These are phyloP conservation scores for Aegle marmelos DNA, from an alignment of 345 rosid species.

Conservation along the genomic window DNA sequence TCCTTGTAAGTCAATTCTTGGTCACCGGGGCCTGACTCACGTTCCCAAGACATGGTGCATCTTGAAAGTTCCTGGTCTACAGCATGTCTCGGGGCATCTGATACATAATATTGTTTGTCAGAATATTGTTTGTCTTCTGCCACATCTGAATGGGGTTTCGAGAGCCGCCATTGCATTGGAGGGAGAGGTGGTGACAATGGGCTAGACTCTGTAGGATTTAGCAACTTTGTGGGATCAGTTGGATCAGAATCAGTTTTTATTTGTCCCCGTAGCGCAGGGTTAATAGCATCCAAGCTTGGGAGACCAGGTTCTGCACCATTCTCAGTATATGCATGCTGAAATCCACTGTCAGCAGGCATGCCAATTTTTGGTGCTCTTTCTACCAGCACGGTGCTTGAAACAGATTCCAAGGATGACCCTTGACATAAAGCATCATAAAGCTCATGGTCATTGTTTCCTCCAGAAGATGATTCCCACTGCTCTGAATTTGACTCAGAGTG, in stretches of 20 bases:
- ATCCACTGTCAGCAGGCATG: slow-evolving; percentile 15
- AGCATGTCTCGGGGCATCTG: slow-evolving; percentile 29
- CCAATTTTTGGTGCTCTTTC: slow-evolving; percentile 16
- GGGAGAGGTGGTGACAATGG: slow-evolving; percentile 77
- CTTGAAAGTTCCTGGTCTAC: slow-evolving; percentile 32
- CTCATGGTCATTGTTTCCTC: slow-evolving; percentile 43
- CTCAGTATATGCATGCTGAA: slow-evolving; percentile 20
- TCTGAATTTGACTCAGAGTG: slow-evolving; percentile 73
- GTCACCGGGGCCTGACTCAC: slow-evolving; percentile 30
- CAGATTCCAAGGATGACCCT: slow-evolving; percentile 35
- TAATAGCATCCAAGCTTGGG: slow-evolving; percentile 50
- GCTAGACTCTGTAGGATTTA: slow-evolving; percentile 29
- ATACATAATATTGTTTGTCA: slow-evolving; percentile 26
- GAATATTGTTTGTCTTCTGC: slow-evolving; percentile 33
- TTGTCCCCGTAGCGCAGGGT: slow-evolving; percentile 28
- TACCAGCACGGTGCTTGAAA: slow-evolving; percentile 35
- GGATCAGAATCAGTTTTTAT: slow-evolving; percentile 16
- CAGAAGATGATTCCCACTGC: slow-evolving; percentile 76
- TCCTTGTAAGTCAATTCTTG: slow-evolving; percentile 34
- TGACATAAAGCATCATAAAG: slow-evolving; percentile 40
- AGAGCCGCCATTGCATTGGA: slow-evolving; percentile 64
- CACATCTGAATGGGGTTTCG: slow-evolving; percentile 34
- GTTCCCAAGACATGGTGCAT: slow-evolving; percentile 32
- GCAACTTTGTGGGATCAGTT: slow-evolving; percentile 25
- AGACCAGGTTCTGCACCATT: slow-evolving; percentile 45